Base-by-base conservation (phyloP, 2,329 filamentous ascomycete genomes). In the Aspergillus bombycis region DNA sequence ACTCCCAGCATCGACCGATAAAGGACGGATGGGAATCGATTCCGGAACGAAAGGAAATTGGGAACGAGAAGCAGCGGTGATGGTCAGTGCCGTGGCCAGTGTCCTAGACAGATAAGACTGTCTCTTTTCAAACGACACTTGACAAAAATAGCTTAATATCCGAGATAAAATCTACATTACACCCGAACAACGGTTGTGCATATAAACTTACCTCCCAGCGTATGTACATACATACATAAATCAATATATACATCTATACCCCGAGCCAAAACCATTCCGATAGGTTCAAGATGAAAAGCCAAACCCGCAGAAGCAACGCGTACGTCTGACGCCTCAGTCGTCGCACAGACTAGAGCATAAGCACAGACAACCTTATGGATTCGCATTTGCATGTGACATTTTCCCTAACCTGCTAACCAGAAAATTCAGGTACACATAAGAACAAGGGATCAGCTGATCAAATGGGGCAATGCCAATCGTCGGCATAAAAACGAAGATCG, bases 31-130 rank as follows among this genome's bases (percentile, higher is more conserved):
- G 66, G 64, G 64, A 71, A 68, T 64, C 81, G 75, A 78, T 83
- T 48, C 73, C 80, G n/a, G 79, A 80, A 14, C 80, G 80, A 66
- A 79, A 77, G 66, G 81, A 8, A 85, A 82, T 61, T 97, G 93
- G 92, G 94, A 97, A 72, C 86, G 94, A 45, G 95, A 98, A 79
- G 90, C 94, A 55, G 93, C 94, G 1, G 94, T 98, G 55, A 97
- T 98, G 94, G 91, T 96, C 48, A 90, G 91, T 58, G 92, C 92
- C 71, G 88, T 97, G 7, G 84, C 93, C 57, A 84, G 85, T n/a
- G 76, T 79, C n/a, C 67, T 87, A 53, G 77, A 68, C 21, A 38
- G 63, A 57, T 68, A 64, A 52, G 7, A 4, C 9, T 19, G 28
- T 21, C 26, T 41, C 4, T 14, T 14, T 6, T 16, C 32, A 9